Evolutionary conservation across 306 rosid species (phyloP).

Genomic region (Lathyrus aphaca): DNA sequence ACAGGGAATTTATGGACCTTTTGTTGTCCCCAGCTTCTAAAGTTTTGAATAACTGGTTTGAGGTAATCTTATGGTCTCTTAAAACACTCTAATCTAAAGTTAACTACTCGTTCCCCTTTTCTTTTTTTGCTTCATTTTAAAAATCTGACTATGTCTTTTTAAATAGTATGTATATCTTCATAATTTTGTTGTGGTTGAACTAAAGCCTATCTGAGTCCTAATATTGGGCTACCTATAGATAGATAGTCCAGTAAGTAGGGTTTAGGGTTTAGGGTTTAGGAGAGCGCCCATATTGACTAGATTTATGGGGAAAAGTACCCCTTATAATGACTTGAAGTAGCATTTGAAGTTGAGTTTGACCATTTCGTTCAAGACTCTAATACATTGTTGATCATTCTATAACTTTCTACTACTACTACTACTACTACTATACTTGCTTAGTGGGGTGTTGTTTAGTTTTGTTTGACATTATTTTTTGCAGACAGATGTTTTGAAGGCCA

Average conservation of each 20-base stretch:
- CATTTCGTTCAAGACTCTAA: not conserved
- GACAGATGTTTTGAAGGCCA: constrained; percentile 89
- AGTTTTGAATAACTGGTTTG: constrained; percentile 94
- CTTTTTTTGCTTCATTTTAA: constrained; percentile 18
- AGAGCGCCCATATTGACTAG: not conserved
- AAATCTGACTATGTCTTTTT: not conserved
- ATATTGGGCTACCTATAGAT: not conserved
- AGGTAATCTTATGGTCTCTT: constrained; percentile 55
- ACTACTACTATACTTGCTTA: not conserved
- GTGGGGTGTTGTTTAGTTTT: constrained; percentile 28
- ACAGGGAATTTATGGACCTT: constrained; percentile 90
- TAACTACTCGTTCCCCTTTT: constrained; percentile 47
- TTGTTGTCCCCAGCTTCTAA: constrained; percentile 86
- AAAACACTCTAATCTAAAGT: constrained; percentile 38
- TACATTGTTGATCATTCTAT: not conserved
- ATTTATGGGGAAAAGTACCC: constrained; percentile 3
- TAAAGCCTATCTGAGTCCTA: not conserved
- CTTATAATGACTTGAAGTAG: constrained; percentile 5
- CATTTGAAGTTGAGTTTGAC: not conserved
- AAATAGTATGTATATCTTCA: constrained; percentile 19
- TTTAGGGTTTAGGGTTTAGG: no score
- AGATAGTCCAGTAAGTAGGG: not conserved
- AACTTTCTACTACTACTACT: constrained; percentile 32
- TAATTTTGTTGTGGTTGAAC: not conserved
- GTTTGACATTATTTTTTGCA: constrained; percentile 49